These are phyloP conservation scores for Chenopodium quinoa DNA, from an alignment of 148 eudicot genomes.

Conservation along the genomic window DNA sequence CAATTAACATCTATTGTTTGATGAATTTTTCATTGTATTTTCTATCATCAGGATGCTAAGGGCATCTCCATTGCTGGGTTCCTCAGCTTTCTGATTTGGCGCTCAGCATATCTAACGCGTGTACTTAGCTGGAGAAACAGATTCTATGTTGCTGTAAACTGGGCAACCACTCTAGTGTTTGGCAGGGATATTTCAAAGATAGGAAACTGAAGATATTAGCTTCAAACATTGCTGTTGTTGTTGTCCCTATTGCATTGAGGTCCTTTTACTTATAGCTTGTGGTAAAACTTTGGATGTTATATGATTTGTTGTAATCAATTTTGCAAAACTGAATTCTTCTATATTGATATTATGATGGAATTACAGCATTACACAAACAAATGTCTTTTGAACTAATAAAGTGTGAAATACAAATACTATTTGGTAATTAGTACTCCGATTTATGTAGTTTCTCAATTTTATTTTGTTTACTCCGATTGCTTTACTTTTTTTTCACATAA, in stretches of 20 bases:
- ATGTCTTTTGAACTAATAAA: too few relatives aligned
- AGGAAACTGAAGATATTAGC: constrained; percentile 21
- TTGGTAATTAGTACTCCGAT: too few relatives aligned
- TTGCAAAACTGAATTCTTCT: not conserved
- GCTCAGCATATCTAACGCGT: constrained; percentile 85
- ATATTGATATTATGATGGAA: too few relatives aligned
- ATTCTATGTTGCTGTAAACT: constrained; percentile 77
- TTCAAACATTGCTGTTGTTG: not conserved
- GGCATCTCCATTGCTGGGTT: constrained; percentile 75
- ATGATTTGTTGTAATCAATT: not conserved
- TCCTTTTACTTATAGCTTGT: not conserved
- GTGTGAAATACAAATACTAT: too few relatives aligned
- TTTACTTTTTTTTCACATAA: too few relatives aligned
- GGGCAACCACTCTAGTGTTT: constrained; percentile 81
- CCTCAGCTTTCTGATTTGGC: constrained; percentile 89
- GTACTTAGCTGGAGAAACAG: constrained; percentile 91
- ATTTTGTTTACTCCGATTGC: too few relatives aligned
- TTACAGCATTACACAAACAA: too few relatives aligned
- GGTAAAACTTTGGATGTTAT: not conserved
- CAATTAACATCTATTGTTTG: not conserved
- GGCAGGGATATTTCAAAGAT: constrained; percentile 80
- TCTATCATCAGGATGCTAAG: constrained; percentile 51
- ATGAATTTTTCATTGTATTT: not conserved
- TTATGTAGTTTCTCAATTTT: too few relatives aligned
- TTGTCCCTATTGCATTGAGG: not conserved